Evolutionary conservation across 768 basidiomycete species (phyloP).

Genomic region (Roridomyces roridus): DNA sequence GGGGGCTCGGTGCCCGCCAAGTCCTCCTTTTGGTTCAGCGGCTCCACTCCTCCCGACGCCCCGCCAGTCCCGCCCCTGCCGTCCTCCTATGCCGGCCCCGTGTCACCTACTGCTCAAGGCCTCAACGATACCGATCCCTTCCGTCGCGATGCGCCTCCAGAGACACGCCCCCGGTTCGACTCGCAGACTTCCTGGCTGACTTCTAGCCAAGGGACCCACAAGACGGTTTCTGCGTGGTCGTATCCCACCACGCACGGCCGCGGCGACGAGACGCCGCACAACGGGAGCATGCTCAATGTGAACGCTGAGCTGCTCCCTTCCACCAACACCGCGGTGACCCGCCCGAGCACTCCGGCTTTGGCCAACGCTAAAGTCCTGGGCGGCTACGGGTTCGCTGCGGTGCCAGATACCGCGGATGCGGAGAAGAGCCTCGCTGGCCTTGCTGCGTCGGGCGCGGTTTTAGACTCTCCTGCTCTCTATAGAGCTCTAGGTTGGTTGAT

Average conservation of each 20-base stretch:
- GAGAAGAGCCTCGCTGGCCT: constrained; percentile 61
- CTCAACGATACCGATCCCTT: constrained; percentile 68
- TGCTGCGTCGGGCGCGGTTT: constrained; percentile 49
- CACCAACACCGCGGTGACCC: constrained; percentile 41
- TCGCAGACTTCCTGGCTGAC: constrained; percentile 82
- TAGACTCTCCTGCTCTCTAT: constrained; percentile 62
- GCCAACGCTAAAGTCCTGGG: constrained; percentile 68
- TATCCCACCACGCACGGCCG: constrained; percentile 56
- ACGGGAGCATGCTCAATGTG: constrained; percentile 48
- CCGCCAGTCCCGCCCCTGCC: constrained; percentile 79
- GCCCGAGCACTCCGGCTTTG: constrained; percentile 59
- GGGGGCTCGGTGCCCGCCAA: constrained; percentile 55
- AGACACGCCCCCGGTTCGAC: constrained; percentile 54
- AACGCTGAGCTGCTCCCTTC: constrained; percentile 47
- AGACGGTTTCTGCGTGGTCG: constrained; percentile 71
- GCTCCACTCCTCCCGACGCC: constrained; percentile 50
- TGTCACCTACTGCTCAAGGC: constrained; percentile 46
- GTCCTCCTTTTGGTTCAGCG: constrained; percentile 69
- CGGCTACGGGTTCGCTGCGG: constrained; percentile 68
- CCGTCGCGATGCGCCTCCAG: constrained; percentile 53
- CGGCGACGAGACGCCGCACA: constrained; percentile 31
- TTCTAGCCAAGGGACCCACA: constrained; percentile 62
- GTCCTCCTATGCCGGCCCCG: constrained; percentile 53
- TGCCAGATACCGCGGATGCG: constrained; percentile 44
- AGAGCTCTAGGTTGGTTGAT: constrained; percentile 69